Conservation (phyloP, 1,284 basidiomycete genomes). For the Sphagnurus paluster region DNA sequence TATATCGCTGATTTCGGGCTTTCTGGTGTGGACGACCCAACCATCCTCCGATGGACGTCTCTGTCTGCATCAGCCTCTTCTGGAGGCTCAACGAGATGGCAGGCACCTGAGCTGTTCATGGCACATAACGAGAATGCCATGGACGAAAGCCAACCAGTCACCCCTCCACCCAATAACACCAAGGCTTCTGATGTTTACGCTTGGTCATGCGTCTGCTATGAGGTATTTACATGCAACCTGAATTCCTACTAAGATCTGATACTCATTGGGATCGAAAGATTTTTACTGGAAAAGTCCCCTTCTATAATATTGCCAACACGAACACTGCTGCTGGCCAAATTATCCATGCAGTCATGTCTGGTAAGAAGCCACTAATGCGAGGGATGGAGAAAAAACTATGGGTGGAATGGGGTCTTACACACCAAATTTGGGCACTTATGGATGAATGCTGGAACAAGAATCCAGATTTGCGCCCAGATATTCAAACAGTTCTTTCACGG, state of each 20-base stretch:
- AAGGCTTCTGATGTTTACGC: too few species aligned
- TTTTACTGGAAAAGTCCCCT: conserved; percentile 12
- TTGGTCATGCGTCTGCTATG: too few species aligned
- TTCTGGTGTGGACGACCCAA: conserved; percentile 5
- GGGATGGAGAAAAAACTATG: background rate
- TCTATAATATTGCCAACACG: too few species aligned
- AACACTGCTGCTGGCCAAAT: too few species aligned
- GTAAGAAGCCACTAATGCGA: background rate
- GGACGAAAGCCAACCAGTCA: too few species aligned
- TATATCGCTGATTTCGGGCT: conserved; percentile 22
- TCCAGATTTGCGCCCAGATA: background rate
- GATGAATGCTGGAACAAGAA: background rate
- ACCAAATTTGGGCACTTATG: conserved; percentile 1
- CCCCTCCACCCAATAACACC: too few species aligned
- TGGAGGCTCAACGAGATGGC: background rate
- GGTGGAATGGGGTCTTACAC: background rate
- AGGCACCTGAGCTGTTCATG: background rate
- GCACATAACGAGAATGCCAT: conserved; percentile 14
- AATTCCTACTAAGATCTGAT: too few species aligned
- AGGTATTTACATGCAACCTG: too few species aligned
- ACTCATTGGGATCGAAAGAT: conserved; percentile 3
- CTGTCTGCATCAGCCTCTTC: background rate
- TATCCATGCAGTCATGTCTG: background rate
- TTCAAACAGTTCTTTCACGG: too few species aligned
- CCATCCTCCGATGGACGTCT: conserved; percentile 10